Conservation (phyloP, 345 rosid species). For the Theobroma cacao region DNA sequence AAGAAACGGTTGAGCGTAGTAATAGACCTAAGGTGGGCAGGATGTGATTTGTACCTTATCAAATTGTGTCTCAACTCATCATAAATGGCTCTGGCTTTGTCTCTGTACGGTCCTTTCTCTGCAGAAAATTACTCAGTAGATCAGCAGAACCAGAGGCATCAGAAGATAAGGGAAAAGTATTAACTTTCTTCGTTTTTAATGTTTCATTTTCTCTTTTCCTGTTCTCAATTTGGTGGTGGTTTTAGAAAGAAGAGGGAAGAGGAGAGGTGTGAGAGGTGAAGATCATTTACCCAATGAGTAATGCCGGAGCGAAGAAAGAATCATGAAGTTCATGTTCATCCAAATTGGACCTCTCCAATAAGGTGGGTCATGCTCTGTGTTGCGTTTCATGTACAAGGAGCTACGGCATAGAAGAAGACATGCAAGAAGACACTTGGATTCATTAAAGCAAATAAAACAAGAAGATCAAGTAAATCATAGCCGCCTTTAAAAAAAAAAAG, state of each 20-base stretch:
- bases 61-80: constrained; percentile 63
- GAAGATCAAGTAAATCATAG: neutral
- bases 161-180: neutral
- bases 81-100: constrained; percentile 57
- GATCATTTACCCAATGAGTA: constrained; percentile 58
- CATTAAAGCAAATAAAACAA: neutral
- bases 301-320: constrained; percentile 79
- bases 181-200: neutral
- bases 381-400: constrained; percentile 86
- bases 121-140: constrained; percentile 22
- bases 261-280: neutral
- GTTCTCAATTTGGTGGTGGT: neutral
- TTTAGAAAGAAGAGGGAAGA: neutral
- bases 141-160: neutral
- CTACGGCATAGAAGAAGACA: constrained; percentile 30
- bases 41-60: constrained; percentile 45
- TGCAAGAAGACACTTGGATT: constrained; percentile 1
- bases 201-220: neutral
- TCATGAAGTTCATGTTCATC: constrained; percentile 93
- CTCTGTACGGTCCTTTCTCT: constrained; percentile 76
- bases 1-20: neutral
- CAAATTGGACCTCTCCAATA: constrained; percentile 98
- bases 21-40: neutral
- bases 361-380: constrained; percentile 85
- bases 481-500: no score